A percentile compares a stretch with the other conserved stretches of the same genome.
phyloP scores from a whole-genome alignment of 140 eudicot genomes.

The Senecio squalidus region DNA sequence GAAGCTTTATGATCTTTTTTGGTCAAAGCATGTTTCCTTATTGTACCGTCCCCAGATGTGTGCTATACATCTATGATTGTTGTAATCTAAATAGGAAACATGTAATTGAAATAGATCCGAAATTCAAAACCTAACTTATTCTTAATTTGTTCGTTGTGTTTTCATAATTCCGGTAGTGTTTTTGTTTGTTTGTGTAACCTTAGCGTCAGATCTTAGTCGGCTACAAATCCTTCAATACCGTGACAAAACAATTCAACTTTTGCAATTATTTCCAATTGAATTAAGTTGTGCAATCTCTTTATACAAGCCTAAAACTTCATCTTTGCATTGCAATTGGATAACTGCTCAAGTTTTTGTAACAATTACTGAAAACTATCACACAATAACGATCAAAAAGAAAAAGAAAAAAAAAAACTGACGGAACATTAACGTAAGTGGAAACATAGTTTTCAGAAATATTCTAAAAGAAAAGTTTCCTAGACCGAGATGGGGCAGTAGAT shows the following conservation, averaged over 20 bases:
- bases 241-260: neutral
- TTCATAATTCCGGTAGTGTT: neutral
- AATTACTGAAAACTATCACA: conserved; percentile 17
- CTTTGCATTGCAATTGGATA: neutral
- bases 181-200: no score
- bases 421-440: neutral
- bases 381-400: neutral
- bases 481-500: conserved; percentile 31
- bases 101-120: neutral
- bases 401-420: neutral
- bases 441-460: conserved; percentile 13
- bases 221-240: no score
- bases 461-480: conserved; percentile 72
- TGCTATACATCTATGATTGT: conserved; percentile 22
- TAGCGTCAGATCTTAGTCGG: no score
- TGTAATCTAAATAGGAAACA: neutral
- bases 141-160: neutral
- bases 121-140: no score
- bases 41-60: conserved; percentile 70
- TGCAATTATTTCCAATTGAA: neutral
- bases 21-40: conserved; percentile 77
- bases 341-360: neutral
- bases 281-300: neutral
- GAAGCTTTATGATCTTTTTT: conserved; percentile 47
- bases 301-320: neutral